Percentiles rank a stretch among this genome's conserved stretches.
phyloP scores from a whole-genome alignment of 192 early-diverging fungal genomes.

The Linnemannia hyalina region DNA sequence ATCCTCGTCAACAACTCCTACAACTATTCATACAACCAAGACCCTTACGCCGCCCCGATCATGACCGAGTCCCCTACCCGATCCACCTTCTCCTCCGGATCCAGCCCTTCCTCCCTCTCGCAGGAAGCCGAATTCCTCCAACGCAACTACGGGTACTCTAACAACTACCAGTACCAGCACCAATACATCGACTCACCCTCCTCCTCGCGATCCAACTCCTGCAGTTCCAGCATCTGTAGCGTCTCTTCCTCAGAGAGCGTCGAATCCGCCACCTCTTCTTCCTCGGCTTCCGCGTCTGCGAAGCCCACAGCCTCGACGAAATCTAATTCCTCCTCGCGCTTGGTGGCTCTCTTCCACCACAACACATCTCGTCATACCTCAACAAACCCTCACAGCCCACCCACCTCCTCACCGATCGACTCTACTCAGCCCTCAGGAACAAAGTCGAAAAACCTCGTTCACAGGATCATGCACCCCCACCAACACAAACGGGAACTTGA shows the following conservation, averaged over 20 bases:
- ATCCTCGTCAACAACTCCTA: neutral
- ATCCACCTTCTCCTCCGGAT: neutral
- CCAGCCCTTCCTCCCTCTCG: neutral
- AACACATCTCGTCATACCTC: neutral
- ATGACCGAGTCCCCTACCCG: constrained; percentile 33
- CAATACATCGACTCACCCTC: constrained; percentile 19
- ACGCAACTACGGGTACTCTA: neutral
- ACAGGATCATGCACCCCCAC: constrained; percentile 29
- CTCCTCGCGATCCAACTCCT: constrained; percentile 32
- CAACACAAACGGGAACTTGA: constrained; percentile 18
- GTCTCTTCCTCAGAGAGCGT: neutral
- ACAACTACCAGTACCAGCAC: too few species aligned
- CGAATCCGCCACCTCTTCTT: neutral
- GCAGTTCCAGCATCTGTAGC: constrained; percentile 38
- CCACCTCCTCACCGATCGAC: neutral
- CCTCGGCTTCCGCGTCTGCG: neutral
- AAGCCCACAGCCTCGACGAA: constrained; percentile 1
- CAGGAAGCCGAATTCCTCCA: constrained; percentile 16
- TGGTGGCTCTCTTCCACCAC: constrained; percentile 19
- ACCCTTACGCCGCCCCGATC: neutral
- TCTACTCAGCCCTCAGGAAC: neutral
- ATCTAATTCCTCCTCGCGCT: constrained; percentile 3
- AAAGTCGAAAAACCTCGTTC: constrained; percentile 23
- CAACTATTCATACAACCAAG: neutral
- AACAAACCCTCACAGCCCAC: neutral